These are phyloP conservation scores for Articulospora tetracladia DNA, from an alignment of 495 filamentous ascomycete genomes.

Conservation along the genomic window DNA sequence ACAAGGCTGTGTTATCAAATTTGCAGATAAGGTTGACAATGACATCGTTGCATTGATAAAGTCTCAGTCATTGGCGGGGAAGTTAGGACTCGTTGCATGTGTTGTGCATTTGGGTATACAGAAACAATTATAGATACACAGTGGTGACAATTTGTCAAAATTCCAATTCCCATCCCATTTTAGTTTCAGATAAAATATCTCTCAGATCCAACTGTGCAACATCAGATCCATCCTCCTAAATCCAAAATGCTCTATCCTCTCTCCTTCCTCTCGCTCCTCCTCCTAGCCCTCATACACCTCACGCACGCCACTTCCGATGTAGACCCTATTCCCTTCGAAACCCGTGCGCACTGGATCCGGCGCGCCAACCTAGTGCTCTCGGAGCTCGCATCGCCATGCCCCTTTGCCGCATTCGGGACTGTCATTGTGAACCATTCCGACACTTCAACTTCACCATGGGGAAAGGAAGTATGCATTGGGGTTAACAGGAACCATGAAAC, in stretches of 20 bases:
- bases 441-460: constrained; percentile 22
- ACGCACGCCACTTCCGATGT: constrained; percentile 16
- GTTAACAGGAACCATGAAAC: constrained; percentile 34
- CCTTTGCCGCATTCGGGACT: constrained; percentile 45
- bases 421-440: constrained; percentile 52
- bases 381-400: constrained; percentile 39
- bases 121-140: too few relatives aligned
- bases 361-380: constrained; percentile 40
- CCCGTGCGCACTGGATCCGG: constrained; percentile 45
- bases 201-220: neutral
- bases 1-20: neutral
- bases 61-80: neutral
- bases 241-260: constrained; percentile 23
- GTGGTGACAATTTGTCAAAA: too few relatives aligned
- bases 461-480: constrained; percentile 44
- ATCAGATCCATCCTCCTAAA: neutral
- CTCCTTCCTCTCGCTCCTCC: constrained; percentile 17
- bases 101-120: too few relatives aligned
- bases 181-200: neutral
- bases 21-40: neutral
- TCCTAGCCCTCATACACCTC: constrained; percentile 20
- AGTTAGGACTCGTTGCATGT: neutral
- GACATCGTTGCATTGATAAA: neutral
- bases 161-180: too few relatives aligned
- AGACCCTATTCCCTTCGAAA: constrained; percentile 32